These are phyloP conservation scores for Acacia acuminata DNA, from an alignment of 306 rosid species.

Conservation along the genomic window DNA sequence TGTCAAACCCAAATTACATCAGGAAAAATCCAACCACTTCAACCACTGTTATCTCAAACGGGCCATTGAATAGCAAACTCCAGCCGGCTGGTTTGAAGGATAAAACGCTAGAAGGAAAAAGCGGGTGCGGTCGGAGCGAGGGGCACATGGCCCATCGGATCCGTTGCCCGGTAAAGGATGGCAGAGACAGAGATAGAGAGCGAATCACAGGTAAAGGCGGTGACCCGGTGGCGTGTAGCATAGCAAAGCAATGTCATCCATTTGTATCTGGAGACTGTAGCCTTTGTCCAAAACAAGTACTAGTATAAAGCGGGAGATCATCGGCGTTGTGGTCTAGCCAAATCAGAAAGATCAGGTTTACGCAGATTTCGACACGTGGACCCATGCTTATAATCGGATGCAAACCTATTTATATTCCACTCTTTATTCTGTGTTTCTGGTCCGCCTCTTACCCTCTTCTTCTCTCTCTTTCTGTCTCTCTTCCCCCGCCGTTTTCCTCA, in stretches of 20 bases:
- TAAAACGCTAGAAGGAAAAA: not conserved
- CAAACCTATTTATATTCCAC: constrained; percentile 99
- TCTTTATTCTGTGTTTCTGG: constrained; percentile 66
- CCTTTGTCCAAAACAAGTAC: not conserved
- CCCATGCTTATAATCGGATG: constrained; percentile 66
- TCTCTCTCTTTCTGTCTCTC: constrained; percentile 23
- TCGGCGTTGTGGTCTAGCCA: not conserved
- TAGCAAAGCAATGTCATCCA: not conserved
- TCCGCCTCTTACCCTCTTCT: constrained; percentile 45
- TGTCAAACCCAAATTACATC: too few relatives aligned
- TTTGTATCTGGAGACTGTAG: not conserved
- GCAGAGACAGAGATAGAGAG: not conserved
- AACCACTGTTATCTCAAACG: too few relatives aligned
- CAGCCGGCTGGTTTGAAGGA: too few relatives aligned
- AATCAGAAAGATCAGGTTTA: not conserved
- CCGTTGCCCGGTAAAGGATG: not conserved
- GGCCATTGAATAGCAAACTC: too few relatives aligned
- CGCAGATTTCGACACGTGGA: constrained; percentile 71
- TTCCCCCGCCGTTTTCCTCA: constrained; percentile 16
- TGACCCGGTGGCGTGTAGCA: not conserved
- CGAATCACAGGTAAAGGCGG: not conserved
- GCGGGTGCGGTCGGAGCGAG: not conserved
- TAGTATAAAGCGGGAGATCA: not conserved
- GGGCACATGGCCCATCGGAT: not conserved
- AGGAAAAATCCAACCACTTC: too few relatives aligned